Percentiles rank a stretch among this genome's conserved stretches.
Conservation (phyloP, 2,329 filamentous ascomycete species). For the Sarocladium strictum region DNA sequence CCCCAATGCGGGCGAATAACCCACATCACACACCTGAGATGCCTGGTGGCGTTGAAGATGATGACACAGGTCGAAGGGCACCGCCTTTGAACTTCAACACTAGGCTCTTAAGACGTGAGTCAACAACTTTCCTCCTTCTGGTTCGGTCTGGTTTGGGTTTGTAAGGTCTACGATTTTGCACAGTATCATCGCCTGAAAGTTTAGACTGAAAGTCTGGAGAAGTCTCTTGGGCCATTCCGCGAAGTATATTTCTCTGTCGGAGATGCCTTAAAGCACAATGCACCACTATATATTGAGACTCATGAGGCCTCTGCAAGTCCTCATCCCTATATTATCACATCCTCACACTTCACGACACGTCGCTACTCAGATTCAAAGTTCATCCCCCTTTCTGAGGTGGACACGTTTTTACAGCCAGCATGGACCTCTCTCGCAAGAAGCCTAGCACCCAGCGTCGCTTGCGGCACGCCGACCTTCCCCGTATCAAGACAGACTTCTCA, state of each 20-base stretch:
- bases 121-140: background rate
- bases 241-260: background rate
- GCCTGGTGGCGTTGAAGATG: background rate
- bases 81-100: slow-evolving; percentile 5
- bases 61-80: background rate
- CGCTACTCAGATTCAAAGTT: no score
- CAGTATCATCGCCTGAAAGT: no score
- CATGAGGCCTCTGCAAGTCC: background rate
- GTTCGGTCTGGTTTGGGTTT: background rate
- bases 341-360: no score
- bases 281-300: background rate
- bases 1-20: background rate
- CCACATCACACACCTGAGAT: background rate
- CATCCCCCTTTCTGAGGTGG: no score
- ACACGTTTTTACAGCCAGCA: no score
- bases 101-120: slow-evolving; percentile 8
- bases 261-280: background rate
- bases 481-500: no score
- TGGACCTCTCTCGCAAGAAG: no score
- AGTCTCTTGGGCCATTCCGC: no score
- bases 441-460: no score
- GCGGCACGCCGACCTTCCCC: no score
- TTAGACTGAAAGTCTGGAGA: no score
- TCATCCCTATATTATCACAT: background rate
- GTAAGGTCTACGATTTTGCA: no score